A percentile compares a stretch with the other conserved stretches of the same genome.
Conservation (phyloP, 257 asterid genomes). For the Solanum sejunctum region DNA sequence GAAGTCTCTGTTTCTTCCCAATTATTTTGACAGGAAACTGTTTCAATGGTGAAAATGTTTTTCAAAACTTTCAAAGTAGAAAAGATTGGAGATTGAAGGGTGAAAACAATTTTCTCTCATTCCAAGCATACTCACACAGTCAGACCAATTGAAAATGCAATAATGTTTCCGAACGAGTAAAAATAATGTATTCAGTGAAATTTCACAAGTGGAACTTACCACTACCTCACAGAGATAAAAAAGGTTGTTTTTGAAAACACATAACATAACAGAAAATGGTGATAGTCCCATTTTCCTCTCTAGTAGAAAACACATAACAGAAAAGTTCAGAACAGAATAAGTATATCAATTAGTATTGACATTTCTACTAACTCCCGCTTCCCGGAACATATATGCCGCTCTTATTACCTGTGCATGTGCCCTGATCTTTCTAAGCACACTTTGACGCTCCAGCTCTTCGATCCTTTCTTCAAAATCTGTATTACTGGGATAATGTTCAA, state of each 20-base stretch:
- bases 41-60: not conserved
- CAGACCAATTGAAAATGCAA: not conserved
- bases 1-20: not conserved
- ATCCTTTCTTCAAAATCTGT: not conserved
- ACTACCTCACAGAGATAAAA: no score
- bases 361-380: not conserved
- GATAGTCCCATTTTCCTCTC: no score
- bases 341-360: not conserved
- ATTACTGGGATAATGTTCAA: not conserved
- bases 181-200: no score
- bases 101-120: not conserved
- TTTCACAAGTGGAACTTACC: no score
- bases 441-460: no score
- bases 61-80: not conserved
- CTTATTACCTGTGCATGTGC: not conserved
- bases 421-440: not conserved
- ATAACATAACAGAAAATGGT: no score
- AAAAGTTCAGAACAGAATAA: not conserved
- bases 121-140: not conserved
- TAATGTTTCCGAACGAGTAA: no score
- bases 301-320: not conserved
- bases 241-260: no score
- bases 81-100: not conserved
- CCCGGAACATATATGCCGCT: not conserved
- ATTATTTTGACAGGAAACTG: no score